Evolutionary conservation across 179 eudicot species (phyloP), one percentile per base, ranked within the genome.

Genomic region (Actinidia chinensis): DNA sequence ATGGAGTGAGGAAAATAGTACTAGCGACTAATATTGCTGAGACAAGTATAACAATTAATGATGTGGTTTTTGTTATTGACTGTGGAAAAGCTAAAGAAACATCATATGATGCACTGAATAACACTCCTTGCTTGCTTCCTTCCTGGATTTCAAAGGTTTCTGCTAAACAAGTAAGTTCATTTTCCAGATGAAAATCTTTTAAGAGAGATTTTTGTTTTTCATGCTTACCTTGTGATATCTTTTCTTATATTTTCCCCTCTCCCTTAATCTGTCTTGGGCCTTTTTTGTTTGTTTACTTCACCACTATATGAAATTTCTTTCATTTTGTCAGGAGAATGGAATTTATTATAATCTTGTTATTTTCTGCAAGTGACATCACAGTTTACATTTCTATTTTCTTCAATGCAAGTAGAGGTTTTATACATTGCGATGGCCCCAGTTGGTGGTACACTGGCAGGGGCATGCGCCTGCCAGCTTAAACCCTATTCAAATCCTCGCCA

Each of bases 1-100:
- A 82, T 85, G 97, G 95, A 76, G 85, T 93, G 59, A 88, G 97
- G 80, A 93, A 93, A 81, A 86, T 93, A 71, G 94, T 93, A 69
- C 87, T 93, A 73, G 92, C 98, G 56, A 93, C 98, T 59, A 93
- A 93, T 83, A 93, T 93, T 87, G 94, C 98, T 71, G 98, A 93
- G 85, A 91, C 96, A 36, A 93, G 98, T 82, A 91, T 93, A 79
- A 93, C 98, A 17, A 93, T 93, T 76, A 90, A 93, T 80, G 98
- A 93, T 78, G 90, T 90, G 58, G 97, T 93, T 65, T 93, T 86
- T 84, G 97, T 93, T 54, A 87, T 93, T 58, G 98, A 93, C 80
- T 93, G 98, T 83, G 98, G 98, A 22, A 93, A 93, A 87, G 98
- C 94, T 68, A 93, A 93, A 81, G 98, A 93, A 87, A 83, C 98